Evolutionary conservation across 352 stramenopile genomes (phyloP).

Genomic region (Globisporangium emineosum): DNA sequence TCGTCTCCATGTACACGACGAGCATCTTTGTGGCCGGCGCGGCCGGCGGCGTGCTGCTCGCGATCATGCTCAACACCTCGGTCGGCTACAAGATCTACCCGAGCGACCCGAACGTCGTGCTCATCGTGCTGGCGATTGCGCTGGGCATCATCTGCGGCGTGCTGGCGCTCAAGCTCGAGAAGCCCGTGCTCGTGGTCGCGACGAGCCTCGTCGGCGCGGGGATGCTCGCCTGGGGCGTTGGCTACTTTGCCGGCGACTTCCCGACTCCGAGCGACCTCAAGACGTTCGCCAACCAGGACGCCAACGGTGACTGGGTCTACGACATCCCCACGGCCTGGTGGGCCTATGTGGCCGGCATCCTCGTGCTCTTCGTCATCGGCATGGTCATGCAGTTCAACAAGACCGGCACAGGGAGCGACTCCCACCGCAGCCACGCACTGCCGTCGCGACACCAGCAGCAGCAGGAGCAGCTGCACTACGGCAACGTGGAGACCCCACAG

Average conservation of each 20-base stretch:
- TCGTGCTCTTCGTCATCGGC: conserved; percentile 52
- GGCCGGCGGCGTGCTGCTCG: conserved; percentile 46
- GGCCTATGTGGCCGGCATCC: conserved; percentile 47
- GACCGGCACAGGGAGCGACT: conserved; percentile 32
- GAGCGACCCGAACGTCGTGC: conserved; percentile 38
- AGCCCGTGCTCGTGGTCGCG: conserved; percentile 45
- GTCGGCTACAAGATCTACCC: conserved; percentile 56
- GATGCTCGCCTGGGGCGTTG: conserved; percentile 51
- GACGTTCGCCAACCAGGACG: conserved; percentile 30
- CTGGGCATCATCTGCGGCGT: conserved; percentile 38
- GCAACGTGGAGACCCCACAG: conserved; percentile 9
- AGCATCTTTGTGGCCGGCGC: conserved; percentile 61
- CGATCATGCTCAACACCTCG: conserved; percentile 48
- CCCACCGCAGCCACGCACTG: conserved; percentile 8
- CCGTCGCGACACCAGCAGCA: conserved; percentile 8
- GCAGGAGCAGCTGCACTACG: not conserved
- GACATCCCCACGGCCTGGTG: conserved; percentile 57
- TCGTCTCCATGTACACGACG: conserved; percentile 44
- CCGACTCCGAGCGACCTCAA: conserved; percentile 50
- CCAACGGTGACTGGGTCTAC: conserved; percentile 46
- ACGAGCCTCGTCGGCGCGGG: conserved; percentile 52
- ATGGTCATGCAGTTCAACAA: conserved; percentile 63
- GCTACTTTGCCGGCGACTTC: conserved; percentile 64
- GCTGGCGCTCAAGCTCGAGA: conserved; percentile 47
- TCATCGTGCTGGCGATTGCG: conserved; percentile 44